Conservation (phyloP, 306 rosid genomes). For the Cyamopsis tetragonoloba region DNA sequence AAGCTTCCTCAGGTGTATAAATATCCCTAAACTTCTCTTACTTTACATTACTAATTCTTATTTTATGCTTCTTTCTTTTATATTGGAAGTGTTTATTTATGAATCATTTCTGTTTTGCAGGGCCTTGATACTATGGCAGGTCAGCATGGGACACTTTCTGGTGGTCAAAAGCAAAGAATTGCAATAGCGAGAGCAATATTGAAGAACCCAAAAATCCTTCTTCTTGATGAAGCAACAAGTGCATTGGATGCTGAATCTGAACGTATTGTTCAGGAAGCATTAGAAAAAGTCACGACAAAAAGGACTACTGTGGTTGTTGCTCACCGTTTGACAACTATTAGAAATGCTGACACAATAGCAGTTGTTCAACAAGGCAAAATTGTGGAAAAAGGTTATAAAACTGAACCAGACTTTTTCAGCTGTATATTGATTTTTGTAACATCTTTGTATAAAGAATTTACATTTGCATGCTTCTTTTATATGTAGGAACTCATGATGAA, state of each 20-base stretch:
- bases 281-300: slow-evolving; percentile 53
- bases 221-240: slow-evolving; percentile 95
- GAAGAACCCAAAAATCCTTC: slow-evolving; percentile 83
- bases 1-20: slow-evolving; percentile 56
- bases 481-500: slow-evolving; percentile 65
- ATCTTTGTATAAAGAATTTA: too few species aligned
- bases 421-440: too few species aligned
- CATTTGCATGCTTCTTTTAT: slow-evolving; percentile 13
- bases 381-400: slow-evolving; percentile 58
- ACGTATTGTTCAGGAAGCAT: slow-evolving; percentile 85
- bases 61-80: neutral
- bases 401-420: neutral
- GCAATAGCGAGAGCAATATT: slow-evolving; percentile 93
- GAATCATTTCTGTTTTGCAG: slow-evolving; percentile 41
- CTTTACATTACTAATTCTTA: neutral
- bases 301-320: slow-evolving; percentile 87
- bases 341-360: slow-evolving; percentile 77
- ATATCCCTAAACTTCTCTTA: too few species aligned
- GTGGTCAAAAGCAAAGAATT: slow-evolving; percentile 96
- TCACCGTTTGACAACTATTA: slow-evolving; percentile 84
- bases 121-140: slow-evolving; percentile 85
- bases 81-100: too few species aligned
- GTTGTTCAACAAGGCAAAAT: slow-evolving; percentile 84
- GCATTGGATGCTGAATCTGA: slow-evolving; percentile 91
- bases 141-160: slow-evolving; percentile 88